phyloP scores from a whole-genome alignment of 2,329 filamentous ascomycete genomes.

The Colletotrichum noveboracense region DNA sequence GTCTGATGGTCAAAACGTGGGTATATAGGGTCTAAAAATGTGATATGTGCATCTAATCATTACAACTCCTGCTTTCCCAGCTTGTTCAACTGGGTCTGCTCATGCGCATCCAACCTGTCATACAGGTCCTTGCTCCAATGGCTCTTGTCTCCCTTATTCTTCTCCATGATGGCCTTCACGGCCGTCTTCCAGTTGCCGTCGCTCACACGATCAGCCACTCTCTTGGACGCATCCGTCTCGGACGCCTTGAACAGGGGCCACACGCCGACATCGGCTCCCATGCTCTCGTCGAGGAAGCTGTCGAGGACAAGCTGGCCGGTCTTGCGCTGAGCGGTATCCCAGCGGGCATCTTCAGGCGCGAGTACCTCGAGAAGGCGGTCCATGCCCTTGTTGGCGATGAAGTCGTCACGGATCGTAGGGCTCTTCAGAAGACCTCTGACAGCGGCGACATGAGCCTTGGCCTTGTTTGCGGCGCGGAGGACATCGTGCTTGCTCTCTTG shows the following conservation, averaged over 20 bases:
- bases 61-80: slow-evolving; percentile 30
- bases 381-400: slow-evolving; percentile 61
- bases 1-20: background rate
- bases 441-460: slow-evolving; percentile 49
- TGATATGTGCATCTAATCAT: slow-evolving; percentile 16
- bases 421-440: slow-evolving; percentile 64
- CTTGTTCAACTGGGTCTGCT: slow-evolving; percentile 18
- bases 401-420: slow-evolving; percentile 56
- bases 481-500: background rate
- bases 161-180: slow-evolving; percentile 12
- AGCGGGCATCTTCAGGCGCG: slow-evolving; percentile 48
- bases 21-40: slow-evolving; percentile 1
- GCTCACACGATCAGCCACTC: slow-evolving; percentile 8
- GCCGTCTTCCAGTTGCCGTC: slow-evolving; percentile 18
- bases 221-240: slow-evolving; percentile 18
- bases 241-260: slow-evolving; percentile 49
- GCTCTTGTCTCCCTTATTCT: slow-evolving; percentile 9
- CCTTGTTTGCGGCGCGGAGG: slow-evolving; percentile 28
- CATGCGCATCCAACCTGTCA: slow-evolving; percentile 15
- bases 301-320: slow-evolving; percentile 66
- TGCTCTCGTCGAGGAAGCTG: slow-evolving; percentile 69
- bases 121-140: slow-evolving; percentile 22
- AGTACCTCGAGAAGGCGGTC: slow-evolving; percentile 58
- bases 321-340: slow-evolving; percentile 57
- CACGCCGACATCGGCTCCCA: slow-evolving; percentile 62